Percentiles rank a stretch among this genome's conserved stretches.
These are phyloP conservation scores for Tetrapisispora fleetii DNA, from an alignment of 805 yeast species.

Conservation along the genomic window DNA sequence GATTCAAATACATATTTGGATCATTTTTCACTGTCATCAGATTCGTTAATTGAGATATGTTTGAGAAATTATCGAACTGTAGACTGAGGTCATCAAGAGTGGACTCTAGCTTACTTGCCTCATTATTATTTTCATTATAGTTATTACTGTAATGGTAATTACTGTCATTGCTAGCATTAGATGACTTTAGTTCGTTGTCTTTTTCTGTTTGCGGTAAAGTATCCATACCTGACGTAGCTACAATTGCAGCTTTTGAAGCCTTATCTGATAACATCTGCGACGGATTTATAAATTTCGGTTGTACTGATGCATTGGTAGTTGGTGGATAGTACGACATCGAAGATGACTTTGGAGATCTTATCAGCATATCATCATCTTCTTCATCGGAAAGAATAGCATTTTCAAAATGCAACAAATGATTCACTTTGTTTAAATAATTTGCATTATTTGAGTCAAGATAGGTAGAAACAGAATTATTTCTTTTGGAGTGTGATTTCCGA, in stretches of 20 bases:
- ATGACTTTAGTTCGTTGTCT: not conserved
- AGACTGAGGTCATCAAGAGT: not conserved
- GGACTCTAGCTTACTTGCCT: not conserved
- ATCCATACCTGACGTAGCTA: conserved; percentile 17
- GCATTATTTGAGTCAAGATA: not conserved
- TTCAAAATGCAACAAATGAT: conserved; percentile 5
- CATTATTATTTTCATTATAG: not conserved
- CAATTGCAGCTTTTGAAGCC: conserved; percentile 20
- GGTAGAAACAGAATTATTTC: not conserved
- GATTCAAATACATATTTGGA: conserved; percentile 1
- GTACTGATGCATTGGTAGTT: not conserved
- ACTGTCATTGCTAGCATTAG: not conserved
- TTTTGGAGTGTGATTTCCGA: not conserved
- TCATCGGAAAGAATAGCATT: conserved; percentile 10
- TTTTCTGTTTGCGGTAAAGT: not conserved
- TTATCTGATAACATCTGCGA: conserved; percentile 22
- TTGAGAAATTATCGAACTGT: not conserved
- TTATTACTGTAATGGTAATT: not conserved
- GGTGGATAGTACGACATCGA: not conserved
- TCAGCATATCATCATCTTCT: conserved; percentile 9
- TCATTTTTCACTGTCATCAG: not conserved
- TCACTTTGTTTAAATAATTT: not conserved
- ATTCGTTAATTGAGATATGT: not conserved
- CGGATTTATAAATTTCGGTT: conserved; percentile 20
- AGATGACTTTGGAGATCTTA: conserved; percentile 7